phyloP scores from a whole-genome alignment of 371 early-diverging fungal genomes.

The Mucor piriformis region DNA sequence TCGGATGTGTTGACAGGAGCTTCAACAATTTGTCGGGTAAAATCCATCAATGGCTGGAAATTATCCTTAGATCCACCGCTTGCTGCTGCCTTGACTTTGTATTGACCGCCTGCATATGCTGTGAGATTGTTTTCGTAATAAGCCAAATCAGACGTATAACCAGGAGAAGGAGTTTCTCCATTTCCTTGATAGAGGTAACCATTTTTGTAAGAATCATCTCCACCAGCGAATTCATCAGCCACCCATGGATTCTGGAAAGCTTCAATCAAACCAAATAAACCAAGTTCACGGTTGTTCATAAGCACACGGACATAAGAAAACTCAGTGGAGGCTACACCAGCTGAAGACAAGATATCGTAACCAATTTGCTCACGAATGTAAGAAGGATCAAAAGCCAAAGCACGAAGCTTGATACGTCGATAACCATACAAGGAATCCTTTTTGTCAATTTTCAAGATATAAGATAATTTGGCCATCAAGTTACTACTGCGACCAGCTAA shows the following conservation, averaged over 20 bases:
- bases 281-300: constrained; percentile 18
- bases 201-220: constrained; percentile 6
- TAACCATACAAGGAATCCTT: constrained; percentile 36
- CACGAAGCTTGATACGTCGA: constrained; percentile 53
- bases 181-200: constrained; percentile 22
- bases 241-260: constrained; percentile 29
- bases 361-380: constrained; percentile 48
- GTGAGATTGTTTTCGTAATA: constrained; percentile 13
- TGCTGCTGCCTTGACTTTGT: constrained; percentile 24
- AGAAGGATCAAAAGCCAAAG: constrained; percentile 45
- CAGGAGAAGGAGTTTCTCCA: not conserved
- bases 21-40: constrained; percentile 22
- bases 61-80: not conserved
- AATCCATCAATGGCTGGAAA: constrained; percentile 12
- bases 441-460: constrained; percentile 20
- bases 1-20: constrained; percentile 1
- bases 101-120: constrained; percentile 13
- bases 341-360: constrained; percentile 41
- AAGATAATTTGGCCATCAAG: constrained; percentile 24
- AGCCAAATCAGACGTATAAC: constrained; percentile 14
- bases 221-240: constrained; percentile 14
- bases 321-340: constrained; percentile 43
- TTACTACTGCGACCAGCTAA: constrained; percentile 34
- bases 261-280: constrained; percentile 28
- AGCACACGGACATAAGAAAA: constrained; percentile 42